Conservation (phyloP, 768 basidiomycete genomes). For the Calocybe gangraenosa region DNA sequence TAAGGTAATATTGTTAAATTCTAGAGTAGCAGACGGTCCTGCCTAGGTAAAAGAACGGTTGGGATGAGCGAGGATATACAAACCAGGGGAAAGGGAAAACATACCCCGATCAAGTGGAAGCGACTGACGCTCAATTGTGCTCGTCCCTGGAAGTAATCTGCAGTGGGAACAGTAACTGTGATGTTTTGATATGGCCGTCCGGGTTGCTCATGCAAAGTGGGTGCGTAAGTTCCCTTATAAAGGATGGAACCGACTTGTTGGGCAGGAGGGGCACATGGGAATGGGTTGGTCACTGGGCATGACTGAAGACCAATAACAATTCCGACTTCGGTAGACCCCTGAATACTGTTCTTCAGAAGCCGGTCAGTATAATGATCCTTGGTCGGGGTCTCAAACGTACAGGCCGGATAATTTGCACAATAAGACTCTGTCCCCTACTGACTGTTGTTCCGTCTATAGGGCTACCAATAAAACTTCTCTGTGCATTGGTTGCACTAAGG, state of each 20-base stretch:
- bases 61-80: not conserved
- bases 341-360: constrained; percentile 17
- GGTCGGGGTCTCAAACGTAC: constrained; percentile 21
- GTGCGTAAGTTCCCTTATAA: constrained; percentile 36
- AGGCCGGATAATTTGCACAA: constrained; percentile 33
- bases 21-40: constrained; percentile 23
- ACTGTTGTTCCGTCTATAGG: constrained; percentile 26
- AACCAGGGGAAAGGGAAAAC: not conserved
- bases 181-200: constrained; percentile 42
- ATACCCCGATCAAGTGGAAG: constrained; percentile 30
- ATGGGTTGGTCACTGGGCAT: constrained; percentile 24
- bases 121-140: constrained; percentile 25
- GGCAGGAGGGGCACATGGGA: constrained; percentile 17
- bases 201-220: constrained; percentile 25
- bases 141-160: constrained; percentile 16
- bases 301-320: constrained; percentile 38
- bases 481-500: constrained; percentile 12
- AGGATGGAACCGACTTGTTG: constrained; percentile 33
- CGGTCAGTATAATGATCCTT: not conserved
- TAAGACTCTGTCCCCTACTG: constrained; percentile 23
- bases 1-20: constrained; percentile 22
- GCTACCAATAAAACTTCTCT: constrained; percentile 24
- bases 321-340: constrained; percentile 40
- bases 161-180: constrained; percentile 29
- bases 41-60: constrained; percentile 14